These are phyloP conservation scores for Stachybotrys echinatus DNA, from an alignment of 2,329 filamentous ascomycete genomes.

Conservation along the genomic window DNA sequence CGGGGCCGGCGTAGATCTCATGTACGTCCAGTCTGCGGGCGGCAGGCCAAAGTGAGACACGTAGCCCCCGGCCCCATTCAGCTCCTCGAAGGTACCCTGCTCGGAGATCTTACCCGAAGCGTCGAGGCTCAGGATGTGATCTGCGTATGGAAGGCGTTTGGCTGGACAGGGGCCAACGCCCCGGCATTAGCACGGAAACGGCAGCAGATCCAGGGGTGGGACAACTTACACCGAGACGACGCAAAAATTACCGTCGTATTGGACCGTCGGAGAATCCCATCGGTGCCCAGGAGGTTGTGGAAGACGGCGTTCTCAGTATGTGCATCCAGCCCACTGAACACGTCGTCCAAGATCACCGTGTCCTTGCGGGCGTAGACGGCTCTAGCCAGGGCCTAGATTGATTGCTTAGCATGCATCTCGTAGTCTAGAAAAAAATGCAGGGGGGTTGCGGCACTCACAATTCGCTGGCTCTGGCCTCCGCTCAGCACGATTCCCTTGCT, in stretches of 20 bases:
- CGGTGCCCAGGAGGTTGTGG: constrained; percentile 13
- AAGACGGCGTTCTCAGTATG: constrained; percentile 17
- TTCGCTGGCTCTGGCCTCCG: constrained; percentile 29
- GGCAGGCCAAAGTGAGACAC: constrained; percentile 2
- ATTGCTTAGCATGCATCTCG: constrained; percentile 2
- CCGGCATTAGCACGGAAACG: not conserved
- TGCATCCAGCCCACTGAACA: constrained; percentile 25
- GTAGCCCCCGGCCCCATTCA: constrained; percentile 2
- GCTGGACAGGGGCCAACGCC: not conserved
- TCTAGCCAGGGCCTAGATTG: constrained; percentile 15
- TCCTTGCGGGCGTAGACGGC: constrained; percentile 20
- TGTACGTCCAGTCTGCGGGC: constrained; percentile 1
- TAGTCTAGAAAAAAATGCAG: not conserved
- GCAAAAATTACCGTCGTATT: constrained; percentile 14
- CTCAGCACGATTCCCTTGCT: constrained; percentile 29
- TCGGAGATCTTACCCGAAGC: constrained; percentile 3
- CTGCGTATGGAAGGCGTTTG: constrained; percentile 6
- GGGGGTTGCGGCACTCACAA: constrained; percentile 11
- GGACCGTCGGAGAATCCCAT: constrained; percentile 14
- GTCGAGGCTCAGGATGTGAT: constrained; percentile 6
- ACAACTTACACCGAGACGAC: constrained; percentile 8
- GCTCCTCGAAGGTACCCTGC: constrained; percentile 3
- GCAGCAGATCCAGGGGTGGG: not conserved
- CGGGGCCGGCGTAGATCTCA: not conserved
- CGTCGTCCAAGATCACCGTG: constrained; percentile 21